Evolutionary conservation across 2,329 filamentous ascomycete species (phyloP).

Genomic region (Pseudohalonectria lignicola): DNA sequence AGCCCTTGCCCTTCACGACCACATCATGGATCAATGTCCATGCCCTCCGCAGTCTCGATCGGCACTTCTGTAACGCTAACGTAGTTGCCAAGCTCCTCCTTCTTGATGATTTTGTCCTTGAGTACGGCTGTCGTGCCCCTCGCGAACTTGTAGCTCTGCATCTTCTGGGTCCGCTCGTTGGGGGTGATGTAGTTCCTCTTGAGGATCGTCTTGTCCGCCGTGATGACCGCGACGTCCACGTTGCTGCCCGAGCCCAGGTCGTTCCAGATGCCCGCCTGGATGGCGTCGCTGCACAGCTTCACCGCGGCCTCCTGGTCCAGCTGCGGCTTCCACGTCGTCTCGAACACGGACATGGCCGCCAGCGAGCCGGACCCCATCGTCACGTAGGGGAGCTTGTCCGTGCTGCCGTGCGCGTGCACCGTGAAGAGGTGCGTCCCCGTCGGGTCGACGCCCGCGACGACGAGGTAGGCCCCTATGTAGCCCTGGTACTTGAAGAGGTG

Average conservation of each 20-base stretch:
- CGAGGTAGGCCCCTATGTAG: constrained; percentile 94
- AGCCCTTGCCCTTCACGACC: not conserved
- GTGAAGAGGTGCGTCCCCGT: constrained; percentile 95
- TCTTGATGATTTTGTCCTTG: constrained; percentile 92
- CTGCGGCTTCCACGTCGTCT: constrained; percentile 82
- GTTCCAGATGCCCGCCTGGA: constrained; percentile 96
- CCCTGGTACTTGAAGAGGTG: constrained; percentile 98
- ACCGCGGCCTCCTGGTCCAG: constrained; percentile 74
- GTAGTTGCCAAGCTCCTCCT: constrained; percentile 88
- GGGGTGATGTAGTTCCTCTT: constrained; percentile 89
- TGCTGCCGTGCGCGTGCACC: constrained; percentile 95
- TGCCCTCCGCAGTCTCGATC: constrained; percentile 48
- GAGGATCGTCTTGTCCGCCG: constrained; percentile 85
- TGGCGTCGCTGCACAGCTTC: constrained; percentile 72
- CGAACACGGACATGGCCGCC: constrained; percentile 96
- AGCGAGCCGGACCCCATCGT: constrained; percentile 97
- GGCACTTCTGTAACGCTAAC: constrained; percentile 79
- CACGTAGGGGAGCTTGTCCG: constrained; percentile 97
- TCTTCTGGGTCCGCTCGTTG: constrained; percentile 83
- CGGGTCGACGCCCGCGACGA: constrained; percentile 92
- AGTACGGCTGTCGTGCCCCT: constrained; percentile 91
- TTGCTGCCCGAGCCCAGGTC: constrained; percentile 95
- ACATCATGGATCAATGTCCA: constrained; percentile 57
- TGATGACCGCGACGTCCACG: constrained; percentile 94
- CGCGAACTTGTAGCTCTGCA: constrained; percentile 84